These are phyloP conservation scores for Thalassiosira livingstoniorum DNA, from an alignment of 352 stramenopile species.

Conservation along the genomic window DNA sequence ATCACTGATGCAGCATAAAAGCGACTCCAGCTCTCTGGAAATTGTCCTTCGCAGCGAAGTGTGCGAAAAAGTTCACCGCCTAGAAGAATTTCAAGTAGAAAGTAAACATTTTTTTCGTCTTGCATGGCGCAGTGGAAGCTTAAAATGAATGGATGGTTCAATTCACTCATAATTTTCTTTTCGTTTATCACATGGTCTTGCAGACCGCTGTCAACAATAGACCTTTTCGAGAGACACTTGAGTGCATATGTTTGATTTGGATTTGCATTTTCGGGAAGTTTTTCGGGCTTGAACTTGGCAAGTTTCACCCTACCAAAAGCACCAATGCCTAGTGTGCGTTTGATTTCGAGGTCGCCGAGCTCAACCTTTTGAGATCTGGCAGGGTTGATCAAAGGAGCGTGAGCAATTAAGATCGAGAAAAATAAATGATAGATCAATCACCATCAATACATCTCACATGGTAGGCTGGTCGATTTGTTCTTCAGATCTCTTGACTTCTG, in stretches of 20 bases:
- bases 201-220: slow-evolving; percentile 93
- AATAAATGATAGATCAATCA: not conserved
- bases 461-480: not conserved
- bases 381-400: not conserved
- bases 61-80: slow-evolving; percentile 93
- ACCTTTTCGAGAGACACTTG: slow-evolving; percentile 93
- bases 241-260: slow-evolving; percentile 86
- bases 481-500: not conserved
- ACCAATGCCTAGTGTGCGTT: slow-evolving; percentile 90
- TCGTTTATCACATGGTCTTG: slow-evolving; percentile 94
- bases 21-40: slow-evolving; percentile 71
- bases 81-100: slow-evolving; percentile 93
- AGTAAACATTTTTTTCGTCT: slow-evolving; percentile 92
- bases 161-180: slow-evolving; percentile 89
- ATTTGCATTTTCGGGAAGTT: slow-evolving; percentile 34
- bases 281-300: slow-evolving; percentile 79
- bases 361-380: slow-evolving; percentile 14
- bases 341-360: slow-evolving; percentile 91
- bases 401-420: too few species aligned
- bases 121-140: slow-evolving; percentile 91
- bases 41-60: slow-evolving; percentile 86
- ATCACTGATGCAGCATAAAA: slow-evolving; percentile 84
- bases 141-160: slow-evolving; percentile 92
- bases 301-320: slow-evolving; percentile 93
- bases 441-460: not conserved